A percentile compares a stretch with the other conserved stretches of the same genome.
Conservation (phyloP, 2,329 filamentous ascomycete genomes). For the Blumeriella jaapii region DNA sequence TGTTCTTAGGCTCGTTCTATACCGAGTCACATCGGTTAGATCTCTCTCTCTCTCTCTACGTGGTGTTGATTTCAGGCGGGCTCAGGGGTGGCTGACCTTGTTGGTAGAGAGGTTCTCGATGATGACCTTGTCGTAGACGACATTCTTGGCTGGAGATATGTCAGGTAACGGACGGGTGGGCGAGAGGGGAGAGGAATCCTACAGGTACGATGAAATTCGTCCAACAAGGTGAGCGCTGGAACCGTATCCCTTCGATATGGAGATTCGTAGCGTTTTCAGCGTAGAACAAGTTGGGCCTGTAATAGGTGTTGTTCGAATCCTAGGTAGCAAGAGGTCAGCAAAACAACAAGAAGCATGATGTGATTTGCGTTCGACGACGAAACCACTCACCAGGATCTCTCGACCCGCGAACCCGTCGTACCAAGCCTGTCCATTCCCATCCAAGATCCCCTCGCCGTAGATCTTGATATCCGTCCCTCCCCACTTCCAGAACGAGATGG, state of each 20-base stretch:
- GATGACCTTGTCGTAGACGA: constrained; percentile 41
- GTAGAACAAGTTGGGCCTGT: constrained; percentile 48
- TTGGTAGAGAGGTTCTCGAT: constrained; percentile 43
- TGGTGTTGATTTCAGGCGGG: background rate
- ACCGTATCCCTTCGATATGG: constrained; percentile 43
- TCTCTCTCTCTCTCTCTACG: background rate
- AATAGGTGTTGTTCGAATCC: constrained; percentile 42
- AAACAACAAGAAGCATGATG: too few species aligned
- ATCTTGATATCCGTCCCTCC: constrained; percentile 50
- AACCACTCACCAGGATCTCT: constrained; percentile 34
- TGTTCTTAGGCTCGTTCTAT: constrained; percentile 44
- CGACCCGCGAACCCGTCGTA: constrained; percentile 24
- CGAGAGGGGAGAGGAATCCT: constrained; percentile 13
- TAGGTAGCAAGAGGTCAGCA: constrained; percentile 8
- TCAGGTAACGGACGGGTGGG: background rate
- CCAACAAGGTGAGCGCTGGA: constrained; percentile 52
- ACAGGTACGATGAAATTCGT: constrained; percentile 47
- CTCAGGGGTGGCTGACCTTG: constrained; percentile 8
- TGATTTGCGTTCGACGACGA: too few species aligned
- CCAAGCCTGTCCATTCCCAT: constrained; percentile 20
- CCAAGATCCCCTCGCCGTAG: constrained; percentile 37
- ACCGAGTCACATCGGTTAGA: constrained; percentile 28
- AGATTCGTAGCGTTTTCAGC: constrained; percentile 50
- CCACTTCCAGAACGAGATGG: constrained; percentile 53
- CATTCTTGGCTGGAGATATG: constrained; percentile 32